Base-by-base conservation (phyloP, 2,329 filamentous ascomycete species). In the Fusarium paranaense region DNA sequence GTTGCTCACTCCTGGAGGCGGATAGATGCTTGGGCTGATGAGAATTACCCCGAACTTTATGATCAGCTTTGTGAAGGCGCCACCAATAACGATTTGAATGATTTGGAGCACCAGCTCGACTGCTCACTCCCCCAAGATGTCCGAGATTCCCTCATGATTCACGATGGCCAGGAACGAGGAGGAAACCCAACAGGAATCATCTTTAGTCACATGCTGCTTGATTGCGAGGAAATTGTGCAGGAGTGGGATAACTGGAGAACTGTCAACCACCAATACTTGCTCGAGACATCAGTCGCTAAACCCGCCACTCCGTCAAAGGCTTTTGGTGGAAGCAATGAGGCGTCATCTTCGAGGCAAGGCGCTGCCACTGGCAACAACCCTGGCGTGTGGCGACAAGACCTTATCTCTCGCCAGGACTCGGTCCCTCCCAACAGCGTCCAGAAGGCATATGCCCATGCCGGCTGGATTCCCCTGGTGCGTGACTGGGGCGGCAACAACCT, bases 401-500 rank as follows among this genome's bases (percentile, higher is more conserved):
- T 99, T 64, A 88, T 95, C 58, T 87, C 93, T 58, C 92, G 93
- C 72, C 97, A 99, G 83, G 93, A 97, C 78, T 98, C 92, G 14
- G 93, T 98, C 68, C 97, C 97, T 10, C 88, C 94, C 11, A 93
- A 94, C 79, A 91, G 95, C 6, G 92, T 98, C 37, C 95, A 97
- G 81, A 97, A 95, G 82, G 94, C 94, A 0, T 99, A 99, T 80
- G 93, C 95, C 3, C 96, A 99, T 83, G 92, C 95, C 2, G 93
- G 92, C 62, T 99, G 97, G 97, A 98, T 99, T 76, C 96, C 97
- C 62, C 87, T 99, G 37, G 96, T 95, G 67, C 94, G 97, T 77
- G 97, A 99, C 83, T 99, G 97, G 97, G 97, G 97, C 82, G 97
- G 97, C 83, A 99, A 99, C 89, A 97, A 98, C 86, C 88, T 99